Evolutionary conservation across 75 land plant genomes (phyloP).

Genomic region (Sequoia sempervirens): DNA sequence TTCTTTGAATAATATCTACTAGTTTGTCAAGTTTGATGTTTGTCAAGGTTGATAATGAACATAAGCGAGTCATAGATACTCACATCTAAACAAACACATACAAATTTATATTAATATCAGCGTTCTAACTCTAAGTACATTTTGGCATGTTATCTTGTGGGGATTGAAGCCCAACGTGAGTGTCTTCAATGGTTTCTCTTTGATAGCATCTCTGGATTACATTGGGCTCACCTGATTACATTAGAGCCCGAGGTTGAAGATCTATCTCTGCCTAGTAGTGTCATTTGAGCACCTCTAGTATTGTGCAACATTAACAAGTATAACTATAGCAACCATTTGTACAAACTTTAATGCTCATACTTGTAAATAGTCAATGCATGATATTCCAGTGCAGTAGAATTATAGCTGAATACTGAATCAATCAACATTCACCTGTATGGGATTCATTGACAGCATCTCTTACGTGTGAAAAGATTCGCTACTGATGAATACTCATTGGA

Average conservation of each 20-base stretch:
- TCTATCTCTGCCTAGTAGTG: background rate
- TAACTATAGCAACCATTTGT: background rate
- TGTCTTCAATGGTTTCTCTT: background rate
- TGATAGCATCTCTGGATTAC: background rate
- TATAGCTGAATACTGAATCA: background rate
- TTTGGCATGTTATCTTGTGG: background rate
- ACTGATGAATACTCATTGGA: background rate
- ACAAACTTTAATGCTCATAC: background rate
- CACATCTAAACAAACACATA: background rate
- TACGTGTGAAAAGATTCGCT: background rate
- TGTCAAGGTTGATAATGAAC: background rate
- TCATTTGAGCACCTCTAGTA: background rate
- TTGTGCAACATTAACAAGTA: background rate
- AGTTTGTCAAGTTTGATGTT: background rate
- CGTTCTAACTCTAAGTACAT: background rate
- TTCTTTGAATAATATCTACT: background rate
- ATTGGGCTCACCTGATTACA: background rate
- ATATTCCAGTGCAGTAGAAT: background rate
- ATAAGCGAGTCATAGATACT: no score
- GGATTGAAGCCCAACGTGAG: background rate
- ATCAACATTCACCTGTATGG: background rate
- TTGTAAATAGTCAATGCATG: background rate
- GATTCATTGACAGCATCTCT: background rate
- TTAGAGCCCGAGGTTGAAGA: background rate
- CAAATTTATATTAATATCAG: background rate